Evolutionary conservation across 371 early-diverging fungal species (phyloP).

Genomic region (Mucor irregularis): DNA sequence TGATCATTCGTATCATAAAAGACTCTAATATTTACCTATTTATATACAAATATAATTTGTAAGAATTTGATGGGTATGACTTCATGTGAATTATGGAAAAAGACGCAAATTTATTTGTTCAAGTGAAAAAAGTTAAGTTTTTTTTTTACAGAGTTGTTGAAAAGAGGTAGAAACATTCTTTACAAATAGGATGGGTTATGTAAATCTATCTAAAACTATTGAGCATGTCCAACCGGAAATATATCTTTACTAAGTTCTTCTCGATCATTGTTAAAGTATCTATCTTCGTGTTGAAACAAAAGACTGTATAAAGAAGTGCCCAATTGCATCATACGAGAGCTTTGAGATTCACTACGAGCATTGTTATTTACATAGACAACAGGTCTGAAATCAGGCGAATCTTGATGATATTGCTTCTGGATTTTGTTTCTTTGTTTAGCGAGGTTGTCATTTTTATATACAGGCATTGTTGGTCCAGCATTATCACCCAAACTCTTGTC

Average conservation of each 20-base stretch:
- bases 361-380: constrained; percentile 8
- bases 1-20: too few species aligned
- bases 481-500: background rate
- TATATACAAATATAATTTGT: too few species aligned
- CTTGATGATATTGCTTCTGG: constrained; percentile 7
- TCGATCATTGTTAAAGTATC: constrained; percentile 41
- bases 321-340: constrained; percentile 6
- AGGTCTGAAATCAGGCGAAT: constrained; percentile 24
- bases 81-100: too few species aligned
- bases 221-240: constrained; percentile 30
- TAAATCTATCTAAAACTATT: too few species aligned
- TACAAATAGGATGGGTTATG: too few species aligned
- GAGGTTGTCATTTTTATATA: constrained; percentile 3
- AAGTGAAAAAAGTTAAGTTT: too few species aligned
- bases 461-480: background rate
- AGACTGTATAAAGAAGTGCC: constrained; percentile 23
- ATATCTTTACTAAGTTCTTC: constrained; percentile 43
- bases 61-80: too few species aligned
- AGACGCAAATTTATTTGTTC: too few species aligned
- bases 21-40: too few species aligned
- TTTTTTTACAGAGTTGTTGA: too few species aligned
- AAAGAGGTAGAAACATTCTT: background rate
- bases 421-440: background rate
- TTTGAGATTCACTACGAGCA: background rate
- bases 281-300: constrained; percentile 32